Evolutionary conservation across 345 rosid species (phyloP), one percentile per base, ranked within the genome.

Genomic region (Ceriops zippeliana): DNA sequence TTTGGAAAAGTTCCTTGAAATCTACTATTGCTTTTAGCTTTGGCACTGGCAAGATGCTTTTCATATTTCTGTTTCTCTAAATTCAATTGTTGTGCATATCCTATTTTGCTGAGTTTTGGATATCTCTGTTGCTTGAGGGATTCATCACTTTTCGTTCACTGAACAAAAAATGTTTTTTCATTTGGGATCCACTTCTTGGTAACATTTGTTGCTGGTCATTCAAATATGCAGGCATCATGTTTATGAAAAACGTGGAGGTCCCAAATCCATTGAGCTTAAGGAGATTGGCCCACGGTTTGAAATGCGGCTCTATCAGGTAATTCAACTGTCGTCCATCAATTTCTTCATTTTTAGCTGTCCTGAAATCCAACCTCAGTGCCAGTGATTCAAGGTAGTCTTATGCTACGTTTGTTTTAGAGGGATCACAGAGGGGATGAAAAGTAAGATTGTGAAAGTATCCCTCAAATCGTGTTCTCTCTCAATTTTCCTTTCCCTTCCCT

Each of bases 201-300:
- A 52, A 52, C 24, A 52, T 52, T 22, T 22, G 24, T 52, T 58
- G 32, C 26, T 63, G 31, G 58, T 38, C 52, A 20, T 35, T 22
- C 27, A 21, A 53, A 72, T 47, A 5, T 67, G 38, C 74, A 95
- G 97, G 86, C 89, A 91, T 81, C 97, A 90, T 81, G 74, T 87
- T 26, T 88, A 84, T 67, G 90, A 88, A 72, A 89, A 85, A 77
- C 83, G 65, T 32, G 93, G 86, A 19, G 93, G 96, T 60, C 96
- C 97, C 2, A 95, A 88, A 75, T 77, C 93, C 28, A 53, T 90
- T 21, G 96, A 87, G 76, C 92, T 95, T 61, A 85, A 84, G 80
- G 97, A 91, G 70, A 79, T 90, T 35, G 99, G 99, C 76, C 97
- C 97, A 53, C 79, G 96, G 54, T 95, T 91, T 66, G 99, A 95